Evolutionary conservation across 2,329 filamentous ascomycete species (phyloP).

Genomic region (Trichoderma sp.): DNA sequence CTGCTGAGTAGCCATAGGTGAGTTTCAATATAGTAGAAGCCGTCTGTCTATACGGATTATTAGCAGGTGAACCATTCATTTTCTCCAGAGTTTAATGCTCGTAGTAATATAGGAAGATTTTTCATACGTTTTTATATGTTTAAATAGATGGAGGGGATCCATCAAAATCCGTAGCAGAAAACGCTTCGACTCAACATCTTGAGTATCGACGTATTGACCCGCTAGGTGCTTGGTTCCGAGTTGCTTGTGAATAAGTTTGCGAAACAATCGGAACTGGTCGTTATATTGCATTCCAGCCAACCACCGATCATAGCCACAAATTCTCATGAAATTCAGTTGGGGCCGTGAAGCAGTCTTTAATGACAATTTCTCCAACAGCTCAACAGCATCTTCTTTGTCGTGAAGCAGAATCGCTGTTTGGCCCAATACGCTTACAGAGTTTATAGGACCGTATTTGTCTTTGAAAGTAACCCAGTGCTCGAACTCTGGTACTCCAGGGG

Average conservation of each 20-base stretch:
- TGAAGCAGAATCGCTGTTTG: neutral
- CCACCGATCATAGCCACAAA: constrained; percentile 27
- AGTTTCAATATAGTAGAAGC: neutral
- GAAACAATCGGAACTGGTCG: neutral
- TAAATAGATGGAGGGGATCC: neutral
- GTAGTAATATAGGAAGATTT: neutral
- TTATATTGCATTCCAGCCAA: constrained; percentile 4
- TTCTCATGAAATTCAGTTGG: neutral
- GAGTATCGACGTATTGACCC: neutral
- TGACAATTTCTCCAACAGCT: neutral
- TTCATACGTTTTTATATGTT: constrained; percentile 21
- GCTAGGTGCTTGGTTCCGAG: neutral
- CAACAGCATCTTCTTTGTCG: neutral
- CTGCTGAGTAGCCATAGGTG: neutral
- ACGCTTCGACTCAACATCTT: constrained; percentile 19
- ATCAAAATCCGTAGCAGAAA: constrained; percentile 9
- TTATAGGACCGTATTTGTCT: constrained; percentile 28
- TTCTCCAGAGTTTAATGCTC: neutral
- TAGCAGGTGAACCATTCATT: neutral
- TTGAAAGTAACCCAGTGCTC: constrained; percentile 39
- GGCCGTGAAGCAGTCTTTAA: constrained; percentile 13
- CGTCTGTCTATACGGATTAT: neutral
- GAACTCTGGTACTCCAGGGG: constrained; percentile 31
- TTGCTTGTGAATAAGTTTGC: constrained; percentile 11
- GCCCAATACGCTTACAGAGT: neutral